Evolutionary conservation across 2,329 filamentous ascomycete species (phyloP).

Genomic region (Byssochlamys sp.): DNA sequence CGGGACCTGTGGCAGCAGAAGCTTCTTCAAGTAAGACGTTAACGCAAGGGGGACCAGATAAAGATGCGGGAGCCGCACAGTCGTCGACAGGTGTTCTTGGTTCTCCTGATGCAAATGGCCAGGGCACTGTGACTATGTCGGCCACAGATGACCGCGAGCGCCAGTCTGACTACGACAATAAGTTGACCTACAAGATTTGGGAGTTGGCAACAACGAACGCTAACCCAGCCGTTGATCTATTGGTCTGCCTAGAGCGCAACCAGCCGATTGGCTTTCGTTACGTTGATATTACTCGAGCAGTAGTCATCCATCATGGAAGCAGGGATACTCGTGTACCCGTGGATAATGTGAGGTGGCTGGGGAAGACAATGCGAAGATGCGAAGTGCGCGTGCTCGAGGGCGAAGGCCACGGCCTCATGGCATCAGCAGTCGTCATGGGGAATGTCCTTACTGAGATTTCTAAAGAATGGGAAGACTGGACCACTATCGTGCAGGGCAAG

Average conservation of each 20-base stretch:
- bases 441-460: slow-evolving; percentile 89
- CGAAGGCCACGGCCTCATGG: slow-evolving; percentile 93
- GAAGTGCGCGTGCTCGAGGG: slow-evolving; percentile 84
- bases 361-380: slow-evolving; percentile 83
- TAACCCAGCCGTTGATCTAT: slow-evolving; percentile 84
- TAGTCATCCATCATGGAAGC: slow-evolving; percentile 89
- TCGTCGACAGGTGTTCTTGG: neutral
- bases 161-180: slow-evolving; percentile 58
- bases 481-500: slow-evolving; percentile 45
- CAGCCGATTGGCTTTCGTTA: slow-evolving; percentile 93
- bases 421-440: slow-evolving; percentile 84
- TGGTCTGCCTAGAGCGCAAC: slow-evolving; percentile 83
- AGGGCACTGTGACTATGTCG: neutral
- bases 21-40: neutral
- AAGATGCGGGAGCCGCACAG: neutral
- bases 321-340: slow-evolving; percentile 85
- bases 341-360: slow-evolving; percentile 90
- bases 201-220: slow-evolving; percentile 79
- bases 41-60: neutral
- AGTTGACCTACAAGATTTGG: slow-evolving; percentile 90
- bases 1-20: slow-evolving; percentile 40
- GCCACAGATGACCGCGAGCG: slow-evolving; percentile 24
- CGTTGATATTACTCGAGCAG: slow-evolving; percentile 81
- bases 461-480: slow-evolving; percentile 87
- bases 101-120: neutral